Base-by-base conservation (phyloP, 257 asterid species). In the Nicotiana sylvestris region DNA sequence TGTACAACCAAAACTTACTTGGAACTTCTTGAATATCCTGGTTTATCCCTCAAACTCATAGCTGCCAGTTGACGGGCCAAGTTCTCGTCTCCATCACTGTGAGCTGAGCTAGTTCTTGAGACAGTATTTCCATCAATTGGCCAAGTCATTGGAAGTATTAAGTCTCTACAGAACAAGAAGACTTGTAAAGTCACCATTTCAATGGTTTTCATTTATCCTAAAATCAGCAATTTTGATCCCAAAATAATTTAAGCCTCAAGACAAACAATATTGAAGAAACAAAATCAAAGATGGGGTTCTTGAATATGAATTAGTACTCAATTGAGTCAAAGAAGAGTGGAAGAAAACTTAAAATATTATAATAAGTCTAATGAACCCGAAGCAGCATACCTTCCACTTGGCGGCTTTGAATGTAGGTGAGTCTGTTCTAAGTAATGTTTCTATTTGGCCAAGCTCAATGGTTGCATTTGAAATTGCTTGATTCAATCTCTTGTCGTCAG, bases 381-480 rank as follows among this genome's bases (percentile, higher is more conserved):
- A 70, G 18, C 6, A 69, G 2, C n/a, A 21, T 21, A 69, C 57
- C 10, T 69, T 69, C 78, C 78, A 69, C 58, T 70, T 70, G 5
- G 78, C 78, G n/a, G 58, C 10, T 70, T 5, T 1, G 58, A 70
- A 70, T 11, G 88, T 72, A 18, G 86, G 3, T 29, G 91, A 90
- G 66, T 88, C 86, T 0, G 13, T 35, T 1, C 30, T 56, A 27
- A 87, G 88, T 78, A 90, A 81, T 6, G 88, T 74, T 78, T 70
- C 82, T 80, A 85, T 66, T 17, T 84, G 77, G 25, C 88, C 81
- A 16, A 80, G 64, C 29, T 88, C 86, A 66, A 88, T 46, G 6
- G 90, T 66, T 13, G 91, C 90, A 33, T n/a, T 78, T 65, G 74
- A 76, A 51, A 88, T 86, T 13, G 92, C 90, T 53, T 57, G 67